Base-by-base conservation (phyloP, 208 protist genomes). In the Leishmania tarentolae region DNA sequence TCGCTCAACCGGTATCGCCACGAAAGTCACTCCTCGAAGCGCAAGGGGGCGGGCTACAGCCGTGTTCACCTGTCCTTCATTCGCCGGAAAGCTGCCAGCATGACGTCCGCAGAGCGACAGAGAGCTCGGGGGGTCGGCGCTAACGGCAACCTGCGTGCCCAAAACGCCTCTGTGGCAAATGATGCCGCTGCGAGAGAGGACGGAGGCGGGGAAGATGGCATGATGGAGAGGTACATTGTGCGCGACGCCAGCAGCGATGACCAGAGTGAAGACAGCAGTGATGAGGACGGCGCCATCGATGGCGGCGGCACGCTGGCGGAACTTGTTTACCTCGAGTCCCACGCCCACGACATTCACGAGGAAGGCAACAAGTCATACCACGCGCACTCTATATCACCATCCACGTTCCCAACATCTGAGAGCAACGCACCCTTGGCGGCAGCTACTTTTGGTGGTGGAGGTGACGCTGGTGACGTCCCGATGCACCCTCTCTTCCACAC, bases 401-500 rank as follows among this genome's bases (percentile, higher is more conserved):
- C 24, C 24, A 52, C 19, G 4, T 37, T 61, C 72, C n/a, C 50
- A 40, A 31, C 75, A 37, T 24, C 35, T 46, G 35, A 6, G 37
- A 42, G 35, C 75, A 66, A 59, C 37, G 24, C 75, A 31, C 28
- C 53, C 31, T 21, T 50, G 24, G 75, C 8, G 24, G 21, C 40
- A 11, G n/a, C 19, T 13, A 28, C 37, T 28, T 6, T 31, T 15
- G 7, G 24, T 1, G 24, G 35, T 24, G 44, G n/a, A 28, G 44
- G 35, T 37, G 44, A 47, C 50, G 11, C 37, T 75, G 35, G 63
- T 37, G 61, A 37, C 35, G 44, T 56, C 44, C 17, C 47, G n/a
- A 50, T 61, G 31, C 15, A 56, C n/a, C 7, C 66, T 19, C 92
- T 92, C 69, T 96, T 98, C 86, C 87, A 93, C 1, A 80, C 75